Conservation (phyloP, 352 stramenopile genomes). For the Phytophthora citricola region DNA sequence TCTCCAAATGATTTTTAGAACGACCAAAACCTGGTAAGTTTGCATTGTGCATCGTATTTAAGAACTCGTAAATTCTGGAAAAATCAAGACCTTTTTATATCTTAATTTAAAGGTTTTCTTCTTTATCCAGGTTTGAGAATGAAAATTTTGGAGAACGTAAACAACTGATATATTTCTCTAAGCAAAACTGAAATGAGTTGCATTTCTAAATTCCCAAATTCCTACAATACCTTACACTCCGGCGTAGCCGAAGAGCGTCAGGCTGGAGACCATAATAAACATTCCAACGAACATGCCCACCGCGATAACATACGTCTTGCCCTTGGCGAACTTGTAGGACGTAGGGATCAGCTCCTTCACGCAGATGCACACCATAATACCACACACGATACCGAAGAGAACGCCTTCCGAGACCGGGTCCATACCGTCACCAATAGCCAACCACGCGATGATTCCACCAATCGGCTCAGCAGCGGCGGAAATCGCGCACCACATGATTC, state of each 20-base stretch:
- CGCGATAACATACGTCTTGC: constrained; percentile 76
- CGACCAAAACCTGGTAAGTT: no score
- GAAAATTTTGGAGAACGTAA: background rate
- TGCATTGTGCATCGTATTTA: no score
- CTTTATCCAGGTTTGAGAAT: no score
- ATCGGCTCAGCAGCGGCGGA: constrained; percentile 89
- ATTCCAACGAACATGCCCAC: constrained; percentile 80
- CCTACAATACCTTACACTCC: constrained; percentile 34
- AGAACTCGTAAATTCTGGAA: no score
- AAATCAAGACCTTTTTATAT: no score
- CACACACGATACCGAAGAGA: constrained; percentile 91
- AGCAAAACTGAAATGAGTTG: no score
- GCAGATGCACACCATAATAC: constrained; percentile 95
- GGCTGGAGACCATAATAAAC: constrained; percentile 86
- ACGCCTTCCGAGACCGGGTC: constrained; percentile 69
- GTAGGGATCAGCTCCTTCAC: constrained; percentile 91
- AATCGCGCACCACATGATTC: constrained; percentile 92
- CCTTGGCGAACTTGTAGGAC: constrained; percentile 83
- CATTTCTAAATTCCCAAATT: background rate
- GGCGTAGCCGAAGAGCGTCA: constrained; percentile 84
- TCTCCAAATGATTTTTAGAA: no score
- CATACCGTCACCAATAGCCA: constrained; percentile 76
- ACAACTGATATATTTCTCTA: no score
- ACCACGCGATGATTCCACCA: constrained; percentile 86
- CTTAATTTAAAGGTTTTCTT: no score